Conservation (phyloP, 106 monocot species). For the Cymbidium sinense region DNA sequence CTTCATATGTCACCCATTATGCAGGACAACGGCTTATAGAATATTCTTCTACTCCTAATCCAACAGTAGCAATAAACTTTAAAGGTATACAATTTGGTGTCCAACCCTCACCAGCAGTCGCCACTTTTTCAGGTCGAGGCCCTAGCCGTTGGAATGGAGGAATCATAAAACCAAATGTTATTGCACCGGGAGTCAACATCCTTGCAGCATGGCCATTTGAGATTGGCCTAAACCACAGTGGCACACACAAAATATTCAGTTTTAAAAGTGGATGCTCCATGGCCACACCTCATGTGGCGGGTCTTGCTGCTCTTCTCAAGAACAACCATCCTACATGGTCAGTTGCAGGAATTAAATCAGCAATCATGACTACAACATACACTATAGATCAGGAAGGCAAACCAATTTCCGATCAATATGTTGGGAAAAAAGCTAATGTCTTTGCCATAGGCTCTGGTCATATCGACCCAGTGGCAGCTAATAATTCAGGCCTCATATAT, state of each 20-base stretch:
- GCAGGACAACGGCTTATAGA: neutral
- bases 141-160: slow-evolving; percentile 14
- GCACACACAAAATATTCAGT: slow-evolving; percentile 3
- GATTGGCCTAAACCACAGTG: neutral
- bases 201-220: slow-evolving; percentile 33
- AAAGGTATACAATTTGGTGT: neutral
- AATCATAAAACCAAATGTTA: slow-evolving; percentile 37
- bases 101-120: slow-evolving; percentile 10
- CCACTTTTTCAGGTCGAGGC: slow-evolving; percentile 27
- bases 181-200: slow-evolving; percentile 31
- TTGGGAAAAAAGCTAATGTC: neutral
- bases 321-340: slow-evolving; percentile 23
- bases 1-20: slow-evolving; percentile 5
- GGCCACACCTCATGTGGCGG: slow-evolving; percentile 43
- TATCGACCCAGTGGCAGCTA: slow-evolving; percentile 13
- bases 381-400: neutral
- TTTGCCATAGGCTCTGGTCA: slow-evolving; percentile 23
- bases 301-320: slow-evolving; percentile 32
- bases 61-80: slow-evolving; percentile 9
- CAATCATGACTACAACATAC: slow-evolving; percentile 25
- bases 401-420: slow-evolving; percentile 14
- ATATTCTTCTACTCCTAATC: neutral
- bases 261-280: slow-evolving; percentile 37
- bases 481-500: slow-evolving; percentile 26
- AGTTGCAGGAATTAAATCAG: slow-evolving; percentile 21